These are phyloP conservation scores for Plenodomus biglobosus DNA, from an alignment of 2,329 filamentous ascomycete species.

Conservation along the genomic window DNA sequence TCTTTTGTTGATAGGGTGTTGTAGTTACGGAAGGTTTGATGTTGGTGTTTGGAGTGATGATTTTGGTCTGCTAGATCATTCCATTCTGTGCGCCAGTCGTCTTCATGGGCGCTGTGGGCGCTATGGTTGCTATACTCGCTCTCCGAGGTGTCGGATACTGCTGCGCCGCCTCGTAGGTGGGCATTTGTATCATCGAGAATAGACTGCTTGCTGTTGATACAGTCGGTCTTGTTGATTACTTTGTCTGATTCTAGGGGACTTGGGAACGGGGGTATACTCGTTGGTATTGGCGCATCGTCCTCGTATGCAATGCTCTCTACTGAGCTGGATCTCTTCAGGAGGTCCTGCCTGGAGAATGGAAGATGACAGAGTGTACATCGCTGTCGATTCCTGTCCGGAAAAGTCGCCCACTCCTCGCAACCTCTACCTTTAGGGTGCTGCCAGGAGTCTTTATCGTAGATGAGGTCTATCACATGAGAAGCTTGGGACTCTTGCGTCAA, in stretches of 20 bases:
- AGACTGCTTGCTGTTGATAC: background rate
- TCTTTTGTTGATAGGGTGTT: conserved; percentile 1
- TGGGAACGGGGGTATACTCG: background rate
- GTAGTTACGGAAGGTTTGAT: conserved; percentile 1
- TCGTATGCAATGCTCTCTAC: background rate
- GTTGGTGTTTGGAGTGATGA: background rate
- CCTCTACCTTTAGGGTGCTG: background rate
- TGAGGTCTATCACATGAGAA: background rate
- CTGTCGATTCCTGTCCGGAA: conserved; percentile 1
- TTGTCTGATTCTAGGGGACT: background rate
- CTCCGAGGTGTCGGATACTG: background rate
- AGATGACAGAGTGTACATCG: conserved; percentile 3
- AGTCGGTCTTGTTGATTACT: background rate
- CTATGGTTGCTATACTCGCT: background rate
- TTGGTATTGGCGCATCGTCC: conserved; percentile 3
- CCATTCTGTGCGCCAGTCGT: conserved; percentile 8
- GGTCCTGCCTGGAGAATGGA: background rate
- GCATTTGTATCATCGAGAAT: background rate
- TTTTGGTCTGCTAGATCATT: background rate
- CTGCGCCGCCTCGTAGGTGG: conserved; percentile 2
- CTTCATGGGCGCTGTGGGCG: background rate
- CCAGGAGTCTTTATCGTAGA: background rate
- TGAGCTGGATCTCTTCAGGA: background rate
- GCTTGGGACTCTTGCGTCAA: background rate
- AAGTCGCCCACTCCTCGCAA: background rate